Conservation (phyloP, 23 red algal genomes). For the Cyanidiococcus yangmingshanensis region DNA sequence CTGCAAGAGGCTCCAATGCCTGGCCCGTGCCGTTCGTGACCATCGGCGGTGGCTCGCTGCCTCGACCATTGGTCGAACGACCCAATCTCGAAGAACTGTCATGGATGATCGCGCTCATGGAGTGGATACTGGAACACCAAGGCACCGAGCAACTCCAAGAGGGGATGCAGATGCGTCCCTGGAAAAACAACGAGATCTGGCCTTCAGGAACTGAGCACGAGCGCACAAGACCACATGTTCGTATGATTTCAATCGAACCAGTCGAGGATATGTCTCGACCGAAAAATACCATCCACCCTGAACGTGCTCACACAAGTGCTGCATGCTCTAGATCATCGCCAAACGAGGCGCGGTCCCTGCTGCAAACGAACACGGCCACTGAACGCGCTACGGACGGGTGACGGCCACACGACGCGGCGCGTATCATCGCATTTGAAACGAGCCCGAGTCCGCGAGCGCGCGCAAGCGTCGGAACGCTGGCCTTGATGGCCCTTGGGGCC, state of each 20-base stretch:
- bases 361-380: too few species aligned
- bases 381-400: too few species aligned
- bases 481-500: too few species aligned
- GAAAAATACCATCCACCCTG: too few species aligned
- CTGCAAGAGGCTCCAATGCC: background rate
- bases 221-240: background rate
- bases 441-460: too few species aligned
- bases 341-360: too few species aligned
- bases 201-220: background rate
- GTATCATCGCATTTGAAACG: too few species aligned
- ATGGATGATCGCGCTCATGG: background rate
- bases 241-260: background rate
- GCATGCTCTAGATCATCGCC: too few species aligned
- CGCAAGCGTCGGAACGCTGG: too few species aligned
- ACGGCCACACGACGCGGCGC: too few species aligned
- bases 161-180: background rate
- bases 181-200: background rate
- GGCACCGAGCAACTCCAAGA: background rate
- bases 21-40: slow-evolving; percentile 14
- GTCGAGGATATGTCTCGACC: background rate
- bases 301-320: too few species aligned
- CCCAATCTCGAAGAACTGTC: background rate
- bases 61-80: background rate
- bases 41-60: background rate
- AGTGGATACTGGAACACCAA: slow-evolving; percentile 11